Conservation (phyloP, 495 filamentous ascomycete genomes). For the Oleoguttula mirabilis region DNA sequence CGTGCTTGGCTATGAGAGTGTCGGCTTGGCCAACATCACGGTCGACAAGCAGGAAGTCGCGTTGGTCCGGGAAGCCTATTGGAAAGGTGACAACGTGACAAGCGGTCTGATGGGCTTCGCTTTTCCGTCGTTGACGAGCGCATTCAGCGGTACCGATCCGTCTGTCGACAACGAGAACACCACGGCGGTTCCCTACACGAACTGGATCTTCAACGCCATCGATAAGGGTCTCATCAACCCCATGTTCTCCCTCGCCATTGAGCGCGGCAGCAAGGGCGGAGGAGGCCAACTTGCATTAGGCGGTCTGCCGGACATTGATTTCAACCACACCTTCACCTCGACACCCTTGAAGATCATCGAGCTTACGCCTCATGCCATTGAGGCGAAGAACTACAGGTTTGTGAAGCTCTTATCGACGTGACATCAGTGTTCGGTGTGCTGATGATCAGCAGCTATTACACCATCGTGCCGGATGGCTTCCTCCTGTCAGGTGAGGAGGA, state of each 20-base stretch:
- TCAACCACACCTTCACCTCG: conserved; percentile 27
- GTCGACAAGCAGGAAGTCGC: conserved; percentile 45
- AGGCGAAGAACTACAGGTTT: conserved; percentile 4
- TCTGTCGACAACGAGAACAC: neutral
- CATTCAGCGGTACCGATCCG: conserved; percentile 6
- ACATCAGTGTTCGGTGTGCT: neutral
- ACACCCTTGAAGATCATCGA: conserved; percentile 26
- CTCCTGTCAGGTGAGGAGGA: conserved; percentile 17
- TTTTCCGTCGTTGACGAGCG: conserved; percentile 7
- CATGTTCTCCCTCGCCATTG: conserved; percentile 44
- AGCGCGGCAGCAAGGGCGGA: conserved; percentile 16
- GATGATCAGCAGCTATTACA: conserved; percentile 30
- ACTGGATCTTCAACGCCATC: conserved; percentile 45
- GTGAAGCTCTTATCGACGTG: neutral
- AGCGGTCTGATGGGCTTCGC: conserved; percentile 18
- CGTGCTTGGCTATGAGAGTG: conserved; percentile 43
- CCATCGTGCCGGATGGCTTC: conserved; percentile 32
- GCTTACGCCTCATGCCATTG: neutral
- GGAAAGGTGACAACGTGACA: conserved; percentile 22
- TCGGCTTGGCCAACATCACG: conserved; percentile 42
- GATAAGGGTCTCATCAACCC: conserved; percentile 39
- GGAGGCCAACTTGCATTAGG: conserved; percentile 40
- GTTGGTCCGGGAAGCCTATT: conserved; percentile 40
- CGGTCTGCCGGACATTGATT: conserved; percentile 34
- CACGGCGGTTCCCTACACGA: conserved; percentile 22